phyloP scores from a whole-genome alignment of 257 asterid genomes.

The Solanum appendiculatum region DNA sequence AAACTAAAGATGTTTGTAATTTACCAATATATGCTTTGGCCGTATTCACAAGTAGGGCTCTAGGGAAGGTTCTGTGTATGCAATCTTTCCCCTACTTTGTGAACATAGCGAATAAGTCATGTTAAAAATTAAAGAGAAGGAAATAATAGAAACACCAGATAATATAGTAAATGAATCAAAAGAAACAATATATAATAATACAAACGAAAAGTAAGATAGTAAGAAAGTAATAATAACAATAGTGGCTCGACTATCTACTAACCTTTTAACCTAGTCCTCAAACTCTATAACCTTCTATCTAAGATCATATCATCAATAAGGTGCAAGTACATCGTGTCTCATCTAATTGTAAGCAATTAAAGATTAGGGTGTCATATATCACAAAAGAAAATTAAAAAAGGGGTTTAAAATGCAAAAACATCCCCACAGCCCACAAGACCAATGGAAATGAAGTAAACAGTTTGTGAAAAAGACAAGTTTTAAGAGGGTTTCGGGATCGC shows the following conservation, averaged over 20 bases:
- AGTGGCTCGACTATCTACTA: neutral
- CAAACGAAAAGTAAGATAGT: neutral
- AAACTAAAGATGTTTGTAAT: neutral
- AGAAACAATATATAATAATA: neutral
- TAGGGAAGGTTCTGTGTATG: neutral
- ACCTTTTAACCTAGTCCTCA: neutral
- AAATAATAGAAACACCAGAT: neutral
- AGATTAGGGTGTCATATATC: neutral
- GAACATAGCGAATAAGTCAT: neutral
- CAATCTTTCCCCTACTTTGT: neutral
- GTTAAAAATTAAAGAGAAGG: neutral
- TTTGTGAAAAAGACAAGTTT: neutral
- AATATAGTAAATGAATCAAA: neutral
- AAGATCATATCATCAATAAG: too few relatives aligned
- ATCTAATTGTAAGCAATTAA: neutral
- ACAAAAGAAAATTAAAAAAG: neutral
- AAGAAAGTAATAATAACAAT: neutral
- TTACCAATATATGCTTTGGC: neutral
- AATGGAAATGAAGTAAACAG: neutral
- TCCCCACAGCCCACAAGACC: neutral
- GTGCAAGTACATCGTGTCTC: neutral
- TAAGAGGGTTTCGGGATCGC: neutral
- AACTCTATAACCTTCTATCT: too few relatives aligned
- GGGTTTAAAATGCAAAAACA: neutral
- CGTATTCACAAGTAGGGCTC: too few relatives aligned